Base-by-base conservation (phyloP, 1,284 basidiomycete species). In the Veloboletus limbatus region DNA sequence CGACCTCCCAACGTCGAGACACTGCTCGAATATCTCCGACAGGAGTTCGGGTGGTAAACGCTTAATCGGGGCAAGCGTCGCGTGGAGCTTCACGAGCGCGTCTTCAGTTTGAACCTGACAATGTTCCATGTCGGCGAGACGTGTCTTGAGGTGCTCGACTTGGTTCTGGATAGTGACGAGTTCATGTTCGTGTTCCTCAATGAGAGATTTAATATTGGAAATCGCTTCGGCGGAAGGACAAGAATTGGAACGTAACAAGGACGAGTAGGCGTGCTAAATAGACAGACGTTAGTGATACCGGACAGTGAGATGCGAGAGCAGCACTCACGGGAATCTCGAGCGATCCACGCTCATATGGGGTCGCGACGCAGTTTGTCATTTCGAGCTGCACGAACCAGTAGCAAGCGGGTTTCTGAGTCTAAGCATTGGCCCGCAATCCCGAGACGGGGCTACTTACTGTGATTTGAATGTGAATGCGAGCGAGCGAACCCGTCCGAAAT, bases 31-130 rank as follows among this genome's bases (percentile, higher is more conserved):
- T 17, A 62, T 55, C 28, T 57, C 51, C n/a, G 59, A 57, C 13
- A 62, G 34, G 16, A 65, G 41, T 31, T 62, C 59, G 4, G 60
- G 56, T 1, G 60, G 62, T 24, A 62, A 26, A 24, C 59, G 57
- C 31, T 51, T 55, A 47, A 65, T 57, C 14, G 59, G 60, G 10
- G 60, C 41, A n/a, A n/a, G n/a, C n/a, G n/a, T n/a, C n/a, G n/a
- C n/a, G 8, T 57, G 43, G 13, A 59, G 60, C n/a, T 51, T 45
- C 36, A 28, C 22, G 1, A n/a, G n/a, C n/a, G n/a, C n/a, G n/a
- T n/a, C n/a, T n/a, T n/a, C n/a, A n/a, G 47, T 45, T n/a, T 44
- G 27, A 7, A 30, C 35, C 6, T 52, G 48, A 16, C 37, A 33
- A n/a, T 22, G 31, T 22, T 62, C 51, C 45, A 52, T 45, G 27